phyloP scores from a whole-genome alignment of 2,329 filamentous ascomycete species.

The Trichoderma lentiforme region DNA sequence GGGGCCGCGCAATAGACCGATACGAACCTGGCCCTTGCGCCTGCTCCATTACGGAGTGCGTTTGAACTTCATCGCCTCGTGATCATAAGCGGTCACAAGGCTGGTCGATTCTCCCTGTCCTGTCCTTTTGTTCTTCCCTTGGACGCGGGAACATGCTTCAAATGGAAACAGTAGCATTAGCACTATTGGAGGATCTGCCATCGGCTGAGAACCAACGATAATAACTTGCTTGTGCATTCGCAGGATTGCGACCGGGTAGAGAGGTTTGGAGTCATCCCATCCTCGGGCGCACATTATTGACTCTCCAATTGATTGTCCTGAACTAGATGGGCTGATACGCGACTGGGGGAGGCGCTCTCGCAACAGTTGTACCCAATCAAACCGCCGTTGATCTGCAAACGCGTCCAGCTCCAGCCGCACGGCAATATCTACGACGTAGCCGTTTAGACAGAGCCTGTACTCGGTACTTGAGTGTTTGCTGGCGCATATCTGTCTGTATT shows the following conservation, averaged over 20 bases:
- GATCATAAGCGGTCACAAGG: constrained; percentile 16
- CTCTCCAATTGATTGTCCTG: not conserved
- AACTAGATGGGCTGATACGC: not conserved
- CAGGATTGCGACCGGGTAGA: not conserved
- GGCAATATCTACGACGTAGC: not conserved
- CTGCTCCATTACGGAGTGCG: not conserved
- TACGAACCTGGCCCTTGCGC: constrained; percentile 14
- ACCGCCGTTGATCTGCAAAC: not conserved
- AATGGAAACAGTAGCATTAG: not conserved
- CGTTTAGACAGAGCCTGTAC: not conserved
- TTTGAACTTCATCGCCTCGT: constrained; percentile 14
- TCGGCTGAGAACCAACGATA: not conserved
- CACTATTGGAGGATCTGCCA: not conserved
- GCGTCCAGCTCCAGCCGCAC: constrained; percentile 1
- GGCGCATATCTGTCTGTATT: not conserved
- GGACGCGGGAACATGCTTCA: not conserved
- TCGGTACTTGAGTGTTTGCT: not conserved
- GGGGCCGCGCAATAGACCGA: constrained; percentile 12
- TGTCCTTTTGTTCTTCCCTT: not conserved
- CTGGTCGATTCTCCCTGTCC: constrained; percentile 1
- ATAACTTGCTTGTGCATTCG: not conserved
- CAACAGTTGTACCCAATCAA: not conserved
- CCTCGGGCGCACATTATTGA: not conserved
- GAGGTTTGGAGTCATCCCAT: not conserved
- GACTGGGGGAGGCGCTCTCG: not conserved